phyloP scores from a whole-genome alignment of 305 asterid species.

The Plantago lanceolata region DNA sequence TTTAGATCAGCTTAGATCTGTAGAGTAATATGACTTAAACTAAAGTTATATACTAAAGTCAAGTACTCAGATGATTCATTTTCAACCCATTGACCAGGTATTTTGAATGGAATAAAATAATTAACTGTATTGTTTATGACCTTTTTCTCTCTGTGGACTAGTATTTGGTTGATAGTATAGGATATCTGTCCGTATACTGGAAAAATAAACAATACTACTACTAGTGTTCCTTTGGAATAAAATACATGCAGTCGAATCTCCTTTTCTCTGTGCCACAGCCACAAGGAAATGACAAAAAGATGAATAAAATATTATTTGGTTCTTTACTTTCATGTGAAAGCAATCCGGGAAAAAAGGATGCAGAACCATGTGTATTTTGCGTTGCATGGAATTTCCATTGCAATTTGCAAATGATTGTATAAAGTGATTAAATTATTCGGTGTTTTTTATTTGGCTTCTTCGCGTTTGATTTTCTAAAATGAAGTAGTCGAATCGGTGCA shows the following conservation, averaged over 20 bases:
- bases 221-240: slow-evolving; percentile 25
- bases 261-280: slow-evolving; percentile 33
- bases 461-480: no score
- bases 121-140: neutral
- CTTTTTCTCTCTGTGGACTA: slow-evolving; percentile 2
- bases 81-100: slow-evolving; percentile 29
- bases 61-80: no score
- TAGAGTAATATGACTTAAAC: neutral
- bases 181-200: slow-evolving; percentile 7
- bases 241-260: slow-evolving; percentile 32
- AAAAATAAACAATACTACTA: slow-evolving; percentile 18
- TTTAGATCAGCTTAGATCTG: neutral
- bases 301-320: slow-evolving; percentile 12
- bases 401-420: no score
- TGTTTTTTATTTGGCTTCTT: no score
- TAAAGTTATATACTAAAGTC: no score
- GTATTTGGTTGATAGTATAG: neutral
- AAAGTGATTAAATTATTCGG: no score
- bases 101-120: slow-evolving; percentile 4
- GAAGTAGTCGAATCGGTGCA: no score
- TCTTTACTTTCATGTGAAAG: slow-evolving; percentile 30
- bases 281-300: slow-evolving; percentile 37
- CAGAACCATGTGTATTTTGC: slow-evolving; percentile 4
- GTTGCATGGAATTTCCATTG: no score
- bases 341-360: slow-evolving; percentile 31